Conservation (phyloP, 2,329 filamentous ascomycete genomes). For the Gremmenia infestans region DNA sequence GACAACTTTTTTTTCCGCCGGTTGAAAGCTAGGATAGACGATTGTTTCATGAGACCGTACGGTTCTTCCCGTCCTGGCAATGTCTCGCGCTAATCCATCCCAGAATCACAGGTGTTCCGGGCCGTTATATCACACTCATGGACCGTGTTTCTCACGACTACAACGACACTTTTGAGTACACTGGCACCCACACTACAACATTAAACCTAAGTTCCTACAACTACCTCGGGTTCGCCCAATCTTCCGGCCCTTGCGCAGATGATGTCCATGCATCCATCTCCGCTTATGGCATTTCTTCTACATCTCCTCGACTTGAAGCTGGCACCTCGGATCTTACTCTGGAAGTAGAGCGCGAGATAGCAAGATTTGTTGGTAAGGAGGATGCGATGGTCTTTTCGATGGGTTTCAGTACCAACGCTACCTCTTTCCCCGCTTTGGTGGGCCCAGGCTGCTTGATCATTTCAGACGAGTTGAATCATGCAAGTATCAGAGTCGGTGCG, state of each 20-base stretch:
- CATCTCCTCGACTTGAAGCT: conserved; percentile 73
- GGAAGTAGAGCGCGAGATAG: conserved; percentile 83
- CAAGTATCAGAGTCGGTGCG: conserved; percentile 88
- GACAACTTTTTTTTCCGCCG: conserved; percentile 94
- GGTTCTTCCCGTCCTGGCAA: not conserved
- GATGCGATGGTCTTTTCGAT: conserved; percentile 94
- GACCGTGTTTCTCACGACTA: conserved; percentile 85
- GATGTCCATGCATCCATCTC: conserved; percentile 76
- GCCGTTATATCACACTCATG: conserved; percentile 83
- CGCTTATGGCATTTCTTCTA: conserved; percentile 75
- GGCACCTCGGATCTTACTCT: conserved; percentile 80
- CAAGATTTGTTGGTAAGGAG: conserved; percentile 85
- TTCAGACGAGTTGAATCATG: conserved; percentile 93
- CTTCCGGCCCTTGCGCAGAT: conserved; percentile 89
- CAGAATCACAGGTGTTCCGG: conserved; percentile 77
- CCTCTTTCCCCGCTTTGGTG: conserved; percentile 81
- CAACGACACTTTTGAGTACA: conserved; percentile 81
- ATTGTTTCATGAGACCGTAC: conserved; percentile 79
- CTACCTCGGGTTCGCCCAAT: conserved; percentile 95
- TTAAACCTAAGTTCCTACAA: conserved; percentile 99
- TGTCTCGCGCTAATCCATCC: not conserved
- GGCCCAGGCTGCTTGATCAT: conserved; percentile 88
- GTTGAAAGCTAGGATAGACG: conserved; percentile 87
- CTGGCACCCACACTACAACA: conserved; percentile 83
- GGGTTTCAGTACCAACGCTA: conserved; percentile 94